phyloP scores from a whole-genome alignment of 2,329 filamentous ascomycete genomes.

The Pseudopithomyces maydicus region DNA sequence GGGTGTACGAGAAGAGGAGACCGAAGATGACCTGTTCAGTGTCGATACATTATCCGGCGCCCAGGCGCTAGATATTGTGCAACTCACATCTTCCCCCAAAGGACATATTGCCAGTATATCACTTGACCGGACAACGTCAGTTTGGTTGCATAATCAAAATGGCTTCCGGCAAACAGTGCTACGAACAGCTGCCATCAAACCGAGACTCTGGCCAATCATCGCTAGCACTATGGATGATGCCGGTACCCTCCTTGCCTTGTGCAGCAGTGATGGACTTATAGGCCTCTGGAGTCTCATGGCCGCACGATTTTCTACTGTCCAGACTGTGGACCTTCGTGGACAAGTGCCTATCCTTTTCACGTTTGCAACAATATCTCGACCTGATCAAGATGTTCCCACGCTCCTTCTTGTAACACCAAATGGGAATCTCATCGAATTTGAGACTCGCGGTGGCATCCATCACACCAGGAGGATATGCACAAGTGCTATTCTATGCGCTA shows the following conservation, averaged over 20 bases:
- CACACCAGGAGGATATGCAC: slow-evolving; percentile 35
- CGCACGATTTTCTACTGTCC: slow-evolving; percentile 61
- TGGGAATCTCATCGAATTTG: slow-evolving; percentile 66
- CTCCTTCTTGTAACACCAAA: slow-evolving; percentile 68
- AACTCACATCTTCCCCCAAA: slow-evolving; percentile 65
- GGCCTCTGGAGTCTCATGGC: slow-evolving; percentile 67
- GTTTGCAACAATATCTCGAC: slow-evolving; percentile 38
- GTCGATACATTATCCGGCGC: slow-evolving; percentile 66
- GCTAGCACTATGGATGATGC: slow-evolving; percentile 68
- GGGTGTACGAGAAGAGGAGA: slow-evolving; percentile 51
- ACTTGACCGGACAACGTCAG: slow-evolving; percentile 69
- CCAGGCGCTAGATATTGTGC: slow-evolving; percentile 72
- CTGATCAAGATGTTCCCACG: slow-evolving; percentile 39
- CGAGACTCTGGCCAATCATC: slow-evolving; percentile 54
- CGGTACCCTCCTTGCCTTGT: slow-evolving; percentile 69
- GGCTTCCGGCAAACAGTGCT: slow-evolving; percentile 36
- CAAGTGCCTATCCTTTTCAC: slow-evolving; percentile 70
- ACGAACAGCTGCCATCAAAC: slow-evolving; percentile 39
- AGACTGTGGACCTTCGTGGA: slow-evolving; percentile 58
- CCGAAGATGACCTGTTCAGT: slow-evolving; percentile 59
- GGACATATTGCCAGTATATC: slow-evolving; percentile 72
- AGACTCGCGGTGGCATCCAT: slow-evolving; percentile 50
- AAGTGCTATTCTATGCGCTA: slow-evolving; percentile 32
- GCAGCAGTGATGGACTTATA: slow-evolving; percentile 63
- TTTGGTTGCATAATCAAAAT: slow-evolving; percentile 57